phyloP scores from a whole-genome alignment of 208 protist genomes.

The Tetramitus jugosus region DNA sequence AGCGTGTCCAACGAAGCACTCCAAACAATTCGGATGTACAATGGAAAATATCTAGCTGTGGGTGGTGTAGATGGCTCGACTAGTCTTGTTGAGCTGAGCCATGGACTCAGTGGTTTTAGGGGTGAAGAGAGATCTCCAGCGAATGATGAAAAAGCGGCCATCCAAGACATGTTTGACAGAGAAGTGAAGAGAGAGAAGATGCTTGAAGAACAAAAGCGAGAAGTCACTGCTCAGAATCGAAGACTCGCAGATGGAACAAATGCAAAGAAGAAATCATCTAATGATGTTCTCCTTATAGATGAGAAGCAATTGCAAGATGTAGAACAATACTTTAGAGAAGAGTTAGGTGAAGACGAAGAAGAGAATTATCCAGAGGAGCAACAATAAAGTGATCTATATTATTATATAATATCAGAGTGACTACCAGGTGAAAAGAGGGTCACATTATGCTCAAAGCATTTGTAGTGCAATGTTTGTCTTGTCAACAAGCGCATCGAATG shows the following conservation, averaged over 20 bases:
- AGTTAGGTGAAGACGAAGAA: too few species aligned
- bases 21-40: conserved; percentile 63
- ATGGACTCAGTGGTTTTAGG: background rate
- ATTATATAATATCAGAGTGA: too few species aligned
- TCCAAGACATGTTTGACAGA: conserved; percentile 3
- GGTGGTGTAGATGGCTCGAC: conserved; percentile 83
- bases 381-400: too few species aligned
- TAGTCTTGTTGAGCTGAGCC: conserved; percentile 70
- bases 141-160: background rate
- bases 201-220: background rate
- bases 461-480: background rate
- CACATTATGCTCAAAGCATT: background rate
- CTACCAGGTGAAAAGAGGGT: background rate
- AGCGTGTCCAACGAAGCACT: conserved; percentile 77
- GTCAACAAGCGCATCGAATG: too few species aligned
- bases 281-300: too few species aligned
- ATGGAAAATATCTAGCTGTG: conserved; percentile 69
- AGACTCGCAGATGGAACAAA: background rate
- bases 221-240: background rate
- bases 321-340: too few species aligned
- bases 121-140: background rate
- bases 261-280: background rate
- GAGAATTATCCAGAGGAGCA: too few species aligned
- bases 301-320: too few species aligned
- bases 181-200: conserved; percentile 10